phyloP scores from a whole-genome alignment of 2,329 filamentous ascomycete species.

The Stagonosporopsis vannaccii region DNA sequence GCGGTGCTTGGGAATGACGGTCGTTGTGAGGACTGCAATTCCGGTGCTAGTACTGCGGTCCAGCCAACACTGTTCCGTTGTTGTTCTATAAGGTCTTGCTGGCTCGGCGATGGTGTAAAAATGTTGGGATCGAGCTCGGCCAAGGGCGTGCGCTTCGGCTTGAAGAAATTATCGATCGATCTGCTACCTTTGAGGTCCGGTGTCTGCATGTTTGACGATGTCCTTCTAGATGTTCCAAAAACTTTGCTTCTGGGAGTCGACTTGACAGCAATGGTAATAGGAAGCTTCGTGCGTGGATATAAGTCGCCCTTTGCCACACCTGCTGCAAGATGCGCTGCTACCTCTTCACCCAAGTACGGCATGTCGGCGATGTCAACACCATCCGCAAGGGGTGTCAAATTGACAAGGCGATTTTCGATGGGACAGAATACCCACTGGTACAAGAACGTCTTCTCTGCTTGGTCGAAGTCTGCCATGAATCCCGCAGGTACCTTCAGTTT shows the following conservation, averaged over 20 bases:
- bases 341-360: constrained; percentile 79
- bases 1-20: constrained; percentile 45
- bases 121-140: constrained; percentile 73
- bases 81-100: constrained; percentile 64
- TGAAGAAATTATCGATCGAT: constrained; percentile 71
- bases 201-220: constrained; percentile 40
- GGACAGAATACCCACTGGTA: constrained; percentile 96
- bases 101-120: constrained; percentile 71
- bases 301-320: constrained; percentile 82
- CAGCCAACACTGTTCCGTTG: constrained; percentile 61
- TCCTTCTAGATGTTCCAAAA: constrained; percentile 49
- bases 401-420: constrained; percentile 71
- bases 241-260: constrained; percentile 42
- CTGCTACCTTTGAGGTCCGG: constrained; percentile 66
- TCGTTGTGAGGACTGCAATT: constrained; percentile 41
- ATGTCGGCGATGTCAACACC: constrained; percentile 73
- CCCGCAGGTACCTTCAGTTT: constrained; percentile 81
- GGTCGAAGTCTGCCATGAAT: constrained; percentile 81
- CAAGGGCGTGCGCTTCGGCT: constrained; percentile 67
- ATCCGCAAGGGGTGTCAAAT: constrained; percentile 72
- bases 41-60: constrained; percentile 61
- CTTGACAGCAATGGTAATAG: constrained; percentile 52
- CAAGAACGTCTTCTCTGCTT: constrained; percentile 90
- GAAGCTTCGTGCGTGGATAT: constrained; percentile 86
- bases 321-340: constrained; percentile 73